These are phyloP conservation scores for Herpetospermum pedunculosum DNA, from an alignment of 306 rosid genomes.

Conservation along the genomic window DNA sequence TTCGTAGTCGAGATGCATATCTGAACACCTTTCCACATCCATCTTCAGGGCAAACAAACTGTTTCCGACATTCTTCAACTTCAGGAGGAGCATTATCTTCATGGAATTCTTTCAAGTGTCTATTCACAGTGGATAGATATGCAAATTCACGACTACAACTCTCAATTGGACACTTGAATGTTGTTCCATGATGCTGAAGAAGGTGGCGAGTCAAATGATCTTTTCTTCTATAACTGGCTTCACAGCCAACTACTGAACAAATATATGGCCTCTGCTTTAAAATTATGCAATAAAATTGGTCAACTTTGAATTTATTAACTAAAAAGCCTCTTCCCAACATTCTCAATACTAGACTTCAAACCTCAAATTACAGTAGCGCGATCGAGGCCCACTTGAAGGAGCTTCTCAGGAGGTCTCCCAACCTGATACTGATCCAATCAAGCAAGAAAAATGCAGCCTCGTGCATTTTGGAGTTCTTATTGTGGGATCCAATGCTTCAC, in stretches of 20 bases:
- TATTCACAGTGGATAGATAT: constrained; percentile 35
- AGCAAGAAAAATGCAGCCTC: constrained; percentile 44
- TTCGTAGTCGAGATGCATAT: constrained; percentile 43
- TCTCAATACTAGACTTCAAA: constrained; percentile 24
- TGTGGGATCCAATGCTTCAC: constrained; percentile 98
- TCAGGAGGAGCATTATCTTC: constrained; percentile 15
- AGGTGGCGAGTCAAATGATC: constrained; percentile 77
- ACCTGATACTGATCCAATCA: constrained; percentile 87
- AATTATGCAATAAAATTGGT: not conserved
- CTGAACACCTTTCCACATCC: constrained; percentile 64
- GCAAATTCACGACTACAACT: constrained; percentile 43
- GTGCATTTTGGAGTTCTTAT: constrained; percentile 82
- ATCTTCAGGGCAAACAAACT: constrained; percentile 44
- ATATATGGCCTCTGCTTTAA: constrained; percentile 54
- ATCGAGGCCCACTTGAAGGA: constrained; percentile 74
- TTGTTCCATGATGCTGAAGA: constrained; percentile 53
- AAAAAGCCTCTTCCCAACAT: not conserved
- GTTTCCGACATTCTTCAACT: constrained; percentile 22
- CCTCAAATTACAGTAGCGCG: constrained; percentile 39
- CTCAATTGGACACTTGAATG: constrained; percentile 52
- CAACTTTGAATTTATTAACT: not conserved
- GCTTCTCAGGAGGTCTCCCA: constrained; percentile 99
- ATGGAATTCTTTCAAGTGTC: constrained; percentile 54
- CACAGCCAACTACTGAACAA: constrained; percentile 55
- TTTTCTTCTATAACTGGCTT: constrained; percentile 64